phyloP scores from a whole-genome alignment of 805 yeast species.

The Candida taoyuanica region DNA sequence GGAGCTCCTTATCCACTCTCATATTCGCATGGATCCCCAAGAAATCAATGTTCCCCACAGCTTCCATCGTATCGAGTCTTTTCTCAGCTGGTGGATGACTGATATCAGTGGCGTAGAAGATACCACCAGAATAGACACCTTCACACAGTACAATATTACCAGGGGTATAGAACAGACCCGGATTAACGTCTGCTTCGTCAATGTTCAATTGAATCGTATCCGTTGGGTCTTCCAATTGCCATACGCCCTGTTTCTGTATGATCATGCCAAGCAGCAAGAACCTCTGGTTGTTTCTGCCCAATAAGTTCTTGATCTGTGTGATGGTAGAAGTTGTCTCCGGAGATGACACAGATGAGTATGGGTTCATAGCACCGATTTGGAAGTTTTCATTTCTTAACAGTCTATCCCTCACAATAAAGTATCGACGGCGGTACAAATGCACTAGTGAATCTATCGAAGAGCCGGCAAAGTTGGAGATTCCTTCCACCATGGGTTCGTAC shows the following conservation, averaged over 20 bases:
- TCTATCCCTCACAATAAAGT: conserved; percentile 62
- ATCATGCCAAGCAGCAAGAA: conserved; percentile 79
- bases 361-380: conserved; percentile 37
- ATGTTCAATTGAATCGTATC: conserved; percentile 63
- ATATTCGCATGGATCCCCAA: conserved; percentile 44
- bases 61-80: conserved; percentile 59
- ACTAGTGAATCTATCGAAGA: conserved; percentile 30
- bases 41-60: conserved; percentile 77
- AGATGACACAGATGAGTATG: conserved; percentile 29
- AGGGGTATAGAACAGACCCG: conserved; percentile 59
- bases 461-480: conserved; percentile 22
- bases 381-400: conserved; percentile 72
- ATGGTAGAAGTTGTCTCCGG: conserved; percentile 31
- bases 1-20: conserved; percentile 58
- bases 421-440: conserved; percentile 48
- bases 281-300: conserved; percentile 77
- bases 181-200: conserved; percentile 54
- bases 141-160: conserved; percentile 81
- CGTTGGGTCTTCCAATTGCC: conserved; percentile 82
- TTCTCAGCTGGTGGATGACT: conserved; percentile 88
- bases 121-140: conserved; percentile 71
- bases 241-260: conserved; percentile 39
- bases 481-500: conserved; percentile 37
- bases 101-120: conserved; percentile 69
- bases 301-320: conserved; percentile 73